Conservation (phyloP, 768 basidiomycete species). For the Serendipita vermifera region DNA sequence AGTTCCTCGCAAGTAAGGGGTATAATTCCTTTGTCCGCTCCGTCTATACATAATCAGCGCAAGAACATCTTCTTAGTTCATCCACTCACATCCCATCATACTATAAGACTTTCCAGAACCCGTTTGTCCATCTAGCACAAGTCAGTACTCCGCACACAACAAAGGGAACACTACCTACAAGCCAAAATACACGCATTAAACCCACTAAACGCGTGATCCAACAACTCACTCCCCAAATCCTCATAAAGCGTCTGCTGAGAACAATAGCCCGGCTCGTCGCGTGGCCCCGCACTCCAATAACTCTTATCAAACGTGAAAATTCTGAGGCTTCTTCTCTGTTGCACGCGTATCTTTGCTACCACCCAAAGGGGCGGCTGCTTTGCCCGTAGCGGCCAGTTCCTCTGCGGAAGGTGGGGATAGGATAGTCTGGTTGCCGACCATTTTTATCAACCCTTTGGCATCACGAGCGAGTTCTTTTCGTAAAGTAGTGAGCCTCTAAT, state of each 20-base stretch:
- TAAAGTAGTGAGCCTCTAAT: too few species aligned
- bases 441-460: conserved; percentile 86
- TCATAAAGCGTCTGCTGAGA: conserved; percentile 81
- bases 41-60: conserved; percentile 45
- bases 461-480: conserved; percentile 76
- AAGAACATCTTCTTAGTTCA: too few species aligned
- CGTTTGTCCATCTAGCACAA: conserved; percentile 60
- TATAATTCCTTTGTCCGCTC: conserved; percentile 93
- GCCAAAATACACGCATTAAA: conserved; percentile 99
- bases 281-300: conserved; percentile 88
- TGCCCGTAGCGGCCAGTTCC: neutral
- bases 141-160: conserved; percentile 13
- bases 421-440: conserved; percentile 88
- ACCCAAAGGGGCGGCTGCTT: neutral
- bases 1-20: conserved; percentile 90
- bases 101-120: conserved; percentile 94
- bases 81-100: conserved; percentile 93
- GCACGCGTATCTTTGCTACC: conserved; percentile 41
- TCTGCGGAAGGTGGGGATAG: conserved; percentile 70
- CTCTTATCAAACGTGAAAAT: conserved; percentile 95
- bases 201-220: conserved; percentile 91
- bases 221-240: conserved; percentile 83
- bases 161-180: conserved; percentile 60
- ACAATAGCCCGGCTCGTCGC: conserved; percentile 83
- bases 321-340: conserved; percentile 78